Conservation (phyloP, 805 yeast species). For the Cyberlindnera xylosilytica region DNA sequence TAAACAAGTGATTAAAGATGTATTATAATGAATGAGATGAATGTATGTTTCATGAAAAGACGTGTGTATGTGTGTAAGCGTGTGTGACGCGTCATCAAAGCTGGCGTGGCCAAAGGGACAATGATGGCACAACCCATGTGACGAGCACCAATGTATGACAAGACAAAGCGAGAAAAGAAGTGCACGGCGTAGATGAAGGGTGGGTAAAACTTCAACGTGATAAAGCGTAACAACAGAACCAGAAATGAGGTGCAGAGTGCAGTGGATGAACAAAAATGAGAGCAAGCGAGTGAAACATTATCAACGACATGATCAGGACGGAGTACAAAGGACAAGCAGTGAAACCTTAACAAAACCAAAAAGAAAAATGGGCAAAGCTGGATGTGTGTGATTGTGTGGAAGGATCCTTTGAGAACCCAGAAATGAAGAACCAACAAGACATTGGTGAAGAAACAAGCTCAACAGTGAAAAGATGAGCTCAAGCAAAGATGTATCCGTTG, state of each 20-base stretch:
- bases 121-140: no score
- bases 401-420: no score
- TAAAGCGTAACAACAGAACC: not conserved
- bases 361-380: not conserved
- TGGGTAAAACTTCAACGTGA: not conserved
- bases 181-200: not conserved
- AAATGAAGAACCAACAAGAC: not conserved
- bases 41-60: not conserved
- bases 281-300: not conserved
- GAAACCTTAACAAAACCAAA: not conserved
- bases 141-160: not conserved
- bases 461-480: not conserved
- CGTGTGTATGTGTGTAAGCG: not conserved
- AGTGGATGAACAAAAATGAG: no score
- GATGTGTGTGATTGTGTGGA: not conserved
- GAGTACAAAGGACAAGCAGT: not conserved
- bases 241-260: not conserved
- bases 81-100: no score
- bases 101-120: no score
- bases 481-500: constrained; percentile 31
- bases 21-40: not conserved
- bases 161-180: not conserved
- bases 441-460: not conserved
- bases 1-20: not conserved
- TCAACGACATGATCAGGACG: not conserved